These are phyloP conservation scores for Colletotrichum brevisporum DNA, from an alignment of 2,329 filamentous ascomycete species.

Conservation along the genomic window DNA sequence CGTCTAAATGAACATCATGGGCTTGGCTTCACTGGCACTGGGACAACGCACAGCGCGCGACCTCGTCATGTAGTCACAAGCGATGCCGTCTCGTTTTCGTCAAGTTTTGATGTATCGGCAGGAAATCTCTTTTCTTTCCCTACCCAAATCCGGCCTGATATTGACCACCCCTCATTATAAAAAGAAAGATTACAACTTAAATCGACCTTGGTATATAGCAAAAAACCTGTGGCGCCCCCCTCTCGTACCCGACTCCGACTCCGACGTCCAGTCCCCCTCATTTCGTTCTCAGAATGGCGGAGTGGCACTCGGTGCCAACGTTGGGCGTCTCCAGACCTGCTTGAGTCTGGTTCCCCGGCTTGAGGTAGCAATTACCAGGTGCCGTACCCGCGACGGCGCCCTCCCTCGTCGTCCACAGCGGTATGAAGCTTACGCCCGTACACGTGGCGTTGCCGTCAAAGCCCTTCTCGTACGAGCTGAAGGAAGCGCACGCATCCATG, in stretches of 20 bases:
- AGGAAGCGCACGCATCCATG: constrained; percentile 63
- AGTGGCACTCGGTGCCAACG: constrained; percentile 53
- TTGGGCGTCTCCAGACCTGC: constrained; percentile 48
- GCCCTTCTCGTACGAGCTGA: constrained; percentile 19
- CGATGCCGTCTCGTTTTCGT: too few relatives aligned
- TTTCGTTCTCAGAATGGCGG: constrained; percentile 47
- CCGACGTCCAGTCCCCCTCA: neutral
- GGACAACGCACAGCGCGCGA: too few relatives aligned
- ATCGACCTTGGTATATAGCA: constrained; percentile 22
- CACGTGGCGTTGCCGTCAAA: constrained; percentile 46
- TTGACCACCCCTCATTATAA: too few relatives aligned
- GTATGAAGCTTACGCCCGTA: constrained; percentile 56
- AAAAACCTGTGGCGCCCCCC: constrained; percentile 1
- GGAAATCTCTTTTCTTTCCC: too few relatives aligned
- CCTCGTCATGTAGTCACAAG: too few relatives aligned
- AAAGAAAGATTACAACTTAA: neutral
- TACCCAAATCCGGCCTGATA: too few relatives aligned
- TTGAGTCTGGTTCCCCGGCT: constrained; percentile 53
- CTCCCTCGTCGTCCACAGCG: constrained; percentile 57
- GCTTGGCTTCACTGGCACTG: too few relatives aligned
- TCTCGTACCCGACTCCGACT: neutral
- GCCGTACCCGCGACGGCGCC: constrained; percentile 50
- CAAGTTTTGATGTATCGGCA: too few relatives aligned
- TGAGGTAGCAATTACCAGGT: constrained; percentile 62
- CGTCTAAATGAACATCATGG: too few relatives aligned